Percentiles rank a stretch among this genome's conserved stretches.
Evolutionary conservation across 192 early-diverging fungal genomes (phyloP).

Genomic region (Entomortierella lignicola): DNA sequence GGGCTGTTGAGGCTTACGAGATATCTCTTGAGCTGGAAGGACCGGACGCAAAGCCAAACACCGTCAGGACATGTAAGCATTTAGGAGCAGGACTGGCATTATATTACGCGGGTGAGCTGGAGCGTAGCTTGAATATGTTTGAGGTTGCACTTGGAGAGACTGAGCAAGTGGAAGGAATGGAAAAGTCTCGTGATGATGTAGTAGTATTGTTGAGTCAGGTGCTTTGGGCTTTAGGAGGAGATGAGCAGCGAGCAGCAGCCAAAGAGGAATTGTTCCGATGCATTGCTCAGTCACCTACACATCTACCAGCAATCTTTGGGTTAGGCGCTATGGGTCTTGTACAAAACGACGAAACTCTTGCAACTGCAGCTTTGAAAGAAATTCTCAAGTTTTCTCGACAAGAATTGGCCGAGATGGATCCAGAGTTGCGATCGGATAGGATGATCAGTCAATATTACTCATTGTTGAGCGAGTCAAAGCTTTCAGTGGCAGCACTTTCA

Average conservation of each 20-base stretch:
- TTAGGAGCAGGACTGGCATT: conserved; percentile 80
- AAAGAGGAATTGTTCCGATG: conserved; percentile 83
- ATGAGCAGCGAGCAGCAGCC: conserved; percentile 80
- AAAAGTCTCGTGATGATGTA: conserved; percentile 71
- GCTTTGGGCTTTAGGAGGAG: conserved; percentile 87
- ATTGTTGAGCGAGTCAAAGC: conserved; percentile 35
- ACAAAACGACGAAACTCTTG: conserved; percentile 68
- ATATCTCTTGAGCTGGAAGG: conserved; percentile 49
- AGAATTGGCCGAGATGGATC: conserved; percentile 54
- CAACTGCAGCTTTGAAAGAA: conserved; percentile 73
- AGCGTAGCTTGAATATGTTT: conserved; percentile 78
- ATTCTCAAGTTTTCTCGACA: conserved; percentile 67
- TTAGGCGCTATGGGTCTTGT: conserved; percentile 78
- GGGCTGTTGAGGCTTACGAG: conserved; percentile 67
- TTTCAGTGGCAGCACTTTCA: conserved; percentile 50
- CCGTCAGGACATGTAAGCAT: conserved; percentile 52
- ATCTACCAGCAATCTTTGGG: conserved; percentile 73
- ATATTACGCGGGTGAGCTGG: conserved; percentile 76
- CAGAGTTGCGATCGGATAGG: conserved; percentile 25
- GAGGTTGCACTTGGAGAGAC: conserved; percentile 74
- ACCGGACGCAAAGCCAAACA: conserved; percentile 1
- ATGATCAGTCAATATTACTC: conserved; percentile 45
- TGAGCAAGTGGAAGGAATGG: conserved; percentile 42
- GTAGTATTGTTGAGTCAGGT: conserved; percentile 86
- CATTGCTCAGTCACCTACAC: conserved; percentile 63